Conservation (phyloP, 345 rosid species). For the Murraya koenigii region DNA sequence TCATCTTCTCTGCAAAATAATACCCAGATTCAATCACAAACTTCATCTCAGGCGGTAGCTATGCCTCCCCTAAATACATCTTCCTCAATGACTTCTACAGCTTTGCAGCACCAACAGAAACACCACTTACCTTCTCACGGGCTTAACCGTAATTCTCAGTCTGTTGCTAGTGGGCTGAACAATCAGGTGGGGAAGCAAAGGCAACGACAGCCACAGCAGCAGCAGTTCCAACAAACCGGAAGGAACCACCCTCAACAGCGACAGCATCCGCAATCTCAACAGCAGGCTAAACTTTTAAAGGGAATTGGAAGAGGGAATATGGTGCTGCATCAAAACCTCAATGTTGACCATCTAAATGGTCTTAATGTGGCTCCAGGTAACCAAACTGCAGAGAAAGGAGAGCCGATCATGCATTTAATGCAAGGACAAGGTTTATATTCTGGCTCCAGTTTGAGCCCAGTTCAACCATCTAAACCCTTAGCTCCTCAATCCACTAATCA, state of each 20-base stretch:
- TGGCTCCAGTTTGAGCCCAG: slow-evolving; percentile 48
- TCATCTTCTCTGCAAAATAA: slow-evolving; percentile 69
- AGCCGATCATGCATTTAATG: slow-evolving; percentile 49
- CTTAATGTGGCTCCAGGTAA: slow-evolving; percentile 48
- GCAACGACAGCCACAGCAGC: slow-evolving; percentile 67
- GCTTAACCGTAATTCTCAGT: slow-evolving; percentile 52
- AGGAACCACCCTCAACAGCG: slow-evolving; percentile 88
- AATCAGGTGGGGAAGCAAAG: slow-evolving; percentile 87
- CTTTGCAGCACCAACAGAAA: slow-evolving; percentile 63
- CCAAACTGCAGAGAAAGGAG: slow-evolving; percentile 73
- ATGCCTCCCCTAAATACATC: slow-evolving; percentile 46
- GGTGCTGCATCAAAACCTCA: slow-evolving; percentile 58
- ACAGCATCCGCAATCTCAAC: slow-evolving; percentile 58
- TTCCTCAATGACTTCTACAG: slow-evolving; percentile 55
- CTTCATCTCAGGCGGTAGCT: slow-evolving; percentile 56
- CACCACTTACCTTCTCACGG: slow-evolving; percentile 62
- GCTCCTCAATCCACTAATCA: slow-evolving; percentile 52
- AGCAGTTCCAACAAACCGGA: slow-evolving; percentile 82
- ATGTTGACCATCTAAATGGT: slow-evolving; percentile 73
- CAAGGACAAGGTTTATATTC: slow-evolving; percentile 67
- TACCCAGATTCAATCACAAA: slow-evolving; percentile 64
- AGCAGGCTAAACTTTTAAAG: slow-evolving; percentile 67
- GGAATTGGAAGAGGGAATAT: slow-evolving; percentile 85
- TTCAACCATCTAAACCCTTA: slow-evolving; percentile 61
- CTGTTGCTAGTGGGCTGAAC: slow-evolving; percentile 52